Percentiles rank a stretch among this genome's conserved stretches.
phyloP scores from a whole-genome alignment of 2,329 filamentous ascomycete species.

The Salinomyces thailandicus region DNA sequence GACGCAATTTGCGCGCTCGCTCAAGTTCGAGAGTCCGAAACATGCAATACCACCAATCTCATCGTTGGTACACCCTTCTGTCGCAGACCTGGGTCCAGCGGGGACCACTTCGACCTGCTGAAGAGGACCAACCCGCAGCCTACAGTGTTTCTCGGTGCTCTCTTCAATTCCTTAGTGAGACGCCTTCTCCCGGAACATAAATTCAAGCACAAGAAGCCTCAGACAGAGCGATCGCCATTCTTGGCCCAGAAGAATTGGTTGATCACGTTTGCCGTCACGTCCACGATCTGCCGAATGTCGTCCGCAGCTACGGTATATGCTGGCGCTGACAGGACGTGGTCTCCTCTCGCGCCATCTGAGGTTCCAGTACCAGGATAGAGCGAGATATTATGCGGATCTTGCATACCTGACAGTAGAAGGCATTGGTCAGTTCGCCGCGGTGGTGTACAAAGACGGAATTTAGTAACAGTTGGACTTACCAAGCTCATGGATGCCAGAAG shows the following conservation, averaged over 20 bases:
- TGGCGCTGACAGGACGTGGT: slow-evolving; percentile 61
- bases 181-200: no score
- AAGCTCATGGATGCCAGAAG: slow-evolving; percentile 41
- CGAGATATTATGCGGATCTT: slow-evolving; percentile 40
- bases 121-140: no score
- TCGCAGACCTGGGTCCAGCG: background rate
- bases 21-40: background rate
- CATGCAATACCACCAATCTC: background rate
- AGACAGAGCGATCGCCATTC: no score
- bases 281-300: slow-evolving; percentile 48
- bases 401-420: slow-evolving; percentile 34
- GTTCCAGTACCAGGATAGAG: slow-evolving; percentile 56
- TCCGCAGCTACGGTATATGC: slow-evolving; percentile 52
- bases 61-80: background rate
- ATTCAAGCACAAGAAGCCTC: no score
- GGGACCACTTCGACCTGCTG: no score
- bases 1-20: background rate
- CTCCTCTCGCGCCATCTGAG: slow-evolving; percentile 49
- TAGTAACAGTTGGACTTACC: slow-evolving; percentile 26
- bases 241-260: slow-evolving; percentile 33
- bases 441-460: background rate
- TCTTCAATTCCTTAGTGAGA: no score
- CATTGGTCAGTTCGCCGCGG: background rate
- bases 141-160: no score
- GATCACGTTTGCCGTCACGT: slow-evolving; percentile 42